Conservation (phyloP, 768 basidiomycete species). For the Leucocoprinus leucothites region DNA sequence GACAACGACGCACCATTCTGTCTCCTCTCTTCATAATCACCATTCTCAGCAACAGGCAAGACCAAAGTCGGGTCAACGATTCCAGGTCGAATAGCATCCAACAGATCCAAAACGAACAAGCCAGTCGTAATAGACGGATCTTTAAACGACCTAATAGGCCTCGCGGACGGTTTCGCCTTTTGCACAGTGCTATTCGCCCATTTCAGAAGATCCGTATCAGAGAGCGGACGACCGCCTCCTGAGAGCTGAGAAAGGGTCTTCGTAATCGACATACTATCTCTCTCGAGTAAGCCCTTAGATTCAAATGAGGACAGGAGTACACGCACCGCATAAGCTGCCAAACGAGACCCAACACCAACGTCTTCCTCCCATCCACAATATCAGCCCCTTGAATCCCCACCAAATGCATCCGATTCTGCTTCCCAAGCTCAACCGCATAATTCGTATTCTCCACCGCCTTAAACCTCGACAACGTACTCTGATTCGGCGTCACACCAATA, state of each 20-base stretch:
- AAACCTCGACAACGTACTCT: constrained; percentile 86
- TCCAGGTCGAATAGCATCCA: constrained; percentile 89
- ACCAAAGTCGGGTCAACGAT: constrained; percentile 91
- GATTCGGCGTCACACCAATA: constrained; percentile 80
- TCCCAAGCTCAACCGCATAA: constrained; percentile 90
- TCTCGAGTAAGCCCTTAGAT: neutral
- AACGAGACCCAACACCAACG: constrained; percentile 91
- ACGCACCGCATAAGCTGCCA: constrained; percentile 96
- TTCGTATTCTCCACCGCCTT: constrained; percentile 99
- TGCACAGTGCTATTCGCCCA: constrained; percentile 95
- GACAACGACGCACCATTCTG: constrained; percentile 76
- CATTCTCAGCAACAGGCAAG: constrained; percentile 51
- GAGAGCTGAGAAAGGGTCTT: constrained; percentile 83
- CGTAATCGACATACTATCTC: constrained; percentile 74
- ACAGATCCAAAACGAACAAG: constrained; percentile 88
- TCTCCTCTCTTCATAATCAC: constrained; percentile 83
- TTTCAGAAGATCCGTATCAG: constrained; percentile 89
- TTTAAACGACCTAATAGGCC: constrained; percentile 87
- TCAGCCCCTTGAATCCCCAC: constrained; percentile 98
- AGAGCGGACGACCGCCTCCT: constrained; percentile 76
- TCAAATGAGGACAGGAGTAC: neutral
- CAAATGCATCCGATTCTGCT: constrained; percentile 90
- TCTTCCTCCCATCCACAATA: constrained; percentile 91
- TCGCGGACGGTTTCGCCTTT: constrained; percentile 53
- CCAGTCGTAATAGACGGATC: constrained; percentile 88